phyloP scores from a whole-genome alignment of 164 flowering plant genomes.

The Magnolia changhungtana region DNA sequence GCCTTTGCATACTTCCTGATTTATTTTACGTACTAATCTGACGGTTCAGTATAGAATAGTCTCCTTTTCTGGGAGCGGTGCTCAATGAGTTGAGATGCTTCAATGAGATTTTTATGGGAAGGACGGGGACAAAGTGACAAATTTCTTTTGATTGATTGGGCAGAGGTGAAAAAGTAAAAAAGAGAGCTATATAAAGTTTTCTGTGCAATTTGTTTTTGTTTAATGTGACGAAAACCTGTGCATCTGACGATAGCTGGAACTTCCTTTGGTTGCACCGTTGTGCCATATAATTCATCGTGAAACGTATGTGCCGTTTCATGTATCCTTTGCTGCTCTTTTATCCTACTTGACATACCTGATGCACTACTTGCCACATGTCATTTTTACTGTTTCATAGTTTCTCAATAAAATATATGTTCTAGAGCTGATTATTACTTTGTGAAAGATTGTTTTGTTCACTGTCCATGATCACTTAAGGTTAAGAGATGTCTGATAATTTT shows the following conservation, averaged over 20 bases:
- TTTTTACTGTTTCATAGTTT: not conserved
- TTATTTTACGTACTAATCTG: too few relatives aligned
- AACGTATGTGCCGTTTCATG: not conserved
- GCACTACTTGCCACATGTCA: too few relatives aligned
- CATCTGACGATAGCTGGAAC: not conserved
- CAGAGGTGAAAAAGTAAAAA: not conserved
- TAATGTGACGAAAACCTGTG: not conserved
- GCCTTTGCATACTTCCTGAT: not conserved
- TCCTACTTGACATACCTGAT: not conserved
- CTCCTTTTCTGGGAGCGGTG: too few relatives aligned
- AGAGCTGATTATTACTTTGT: not conserved
- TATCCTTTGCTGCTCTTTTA: not conserved
- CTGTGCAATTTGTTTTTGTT: not conserved
- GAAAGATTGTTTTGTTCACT: not conserved
- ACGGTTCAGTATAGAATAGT: too few relatives aligned
- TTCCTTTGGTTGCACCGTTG: not conserved
- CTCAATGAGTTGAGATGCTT: too few relatives aligned
- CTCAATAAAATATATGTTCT: not conserved
- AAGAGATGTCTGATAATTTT: not conserved
- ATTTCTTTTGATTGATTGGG: not conserved
- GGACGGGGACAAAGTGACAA: not conserved
- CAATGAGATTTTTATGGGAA: too few relatives aligned
- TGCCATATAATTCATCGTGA: not conserved
- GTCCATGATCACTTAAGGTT: not conserved
- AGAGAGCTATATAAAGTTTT: not conserved